phyloP scores from a whole-genome alignment of 495 filamentous ascomycete genomes.

The Hypoxylon crocopeplum region DNA sequence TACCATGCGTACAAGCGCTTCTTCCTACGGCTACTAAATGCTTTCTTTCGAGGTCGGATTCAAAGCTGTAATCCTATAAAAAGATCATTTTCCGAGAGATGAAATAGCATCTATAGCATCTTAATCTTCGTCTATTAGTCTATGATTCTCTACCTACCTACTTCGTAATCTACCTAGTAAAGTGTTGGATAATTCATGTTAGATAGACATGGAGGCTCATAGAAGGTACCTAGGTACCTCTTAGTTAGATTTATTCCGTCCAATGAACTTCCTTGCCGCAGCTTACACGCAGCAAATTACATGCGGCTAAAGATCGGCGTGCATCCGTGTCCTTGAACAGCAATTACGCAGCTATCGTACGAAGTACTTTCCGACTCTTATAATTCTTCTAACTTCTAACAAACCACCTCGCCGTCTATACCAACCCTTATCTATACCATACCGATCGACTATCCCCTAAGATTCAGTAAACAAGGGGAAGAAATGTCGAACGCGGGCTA shows the following conservation, averaged over 20 bases:
- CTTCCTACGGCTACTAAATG: too few relatives aligned
- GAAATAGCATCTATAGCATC: too few relatives aligned
- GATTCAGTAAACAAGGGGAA: not conserved
- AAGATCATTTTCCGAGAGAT: too few relatives aligned
- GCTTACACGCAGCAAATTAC: constrained; percentile 15
- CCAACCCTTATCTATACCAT: not conserved
- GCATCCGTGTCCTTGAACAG: constrained; percentile 36
- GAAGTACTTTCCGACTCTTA: not conserved
- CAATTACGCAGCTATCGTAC: constrained; percentile 6
- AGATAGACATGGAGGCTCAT: not conserved
- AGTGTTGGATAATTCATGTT: too few relatives aligned
- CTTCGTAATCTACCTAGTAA: too few relatives aligned
- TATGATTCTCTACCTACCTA: too few relatives aligned
- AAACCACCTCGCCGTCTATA: too few relatives aligned
- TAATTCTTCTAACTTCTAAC: too few relatives aligned
- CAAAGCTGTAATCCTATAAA: too few relatives aligned
- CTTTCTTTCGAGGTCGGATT: too few relatives aligned
- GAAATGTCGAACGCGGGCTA: constrained; percentile 82
- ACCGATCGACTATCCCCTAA: not conserved
- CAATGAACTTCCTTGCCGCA: constrained; percentile 17
- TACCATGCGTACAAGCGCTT: too few relatives aligned
- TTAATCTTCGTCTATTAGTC: too few relatives aligned
- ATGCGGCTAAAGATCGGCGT: constrained; percentile 32
- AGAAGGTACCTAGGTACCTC: constrained; percentile 4
- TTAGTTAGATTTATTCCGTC: not conserved